Percentiles rank a stretch among this genome's conserved stretches.
phyloP scores from a whole-genome alignment of 2,329 filamentous ascomycete genomes.

The Fusarium acutatum region DNA sequence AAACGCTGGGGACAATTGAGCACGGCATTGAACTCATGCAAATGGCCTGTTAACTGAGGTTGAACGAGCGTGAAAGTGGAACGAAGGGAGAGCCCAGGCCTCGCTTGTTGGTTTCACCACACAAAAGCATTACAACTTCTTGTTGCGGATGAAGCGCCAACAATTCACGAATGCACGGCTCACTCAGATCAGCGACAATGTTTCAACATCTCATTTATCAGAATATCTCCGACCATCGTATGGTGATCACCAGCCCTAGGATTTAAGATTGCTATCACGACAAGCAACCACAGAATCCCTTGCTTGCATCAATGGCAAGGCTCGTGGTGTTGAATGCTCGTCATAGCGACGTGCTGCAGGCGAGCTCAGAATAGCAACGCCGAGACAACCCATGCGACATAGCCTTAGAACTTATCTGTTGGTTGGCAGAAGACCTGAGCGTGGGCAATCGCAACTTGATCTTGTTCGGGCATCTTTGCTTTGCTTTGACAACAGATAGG shows the following conservation, averaged over 20 bases:
- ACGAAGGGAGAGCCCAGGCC: conserved; percentile 22
- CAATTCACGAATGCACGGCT: conserved; percentile 11
- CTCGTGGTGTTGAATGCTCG: neutral
- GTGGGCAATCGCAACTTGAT: neutral
- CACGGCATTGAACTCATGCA: conserved; percentile 5
- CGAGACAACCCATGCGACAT: conserved; percentile 12
- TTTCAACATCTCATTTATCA: conserved; percentile 27
- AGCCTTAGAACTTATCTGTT: neutral
- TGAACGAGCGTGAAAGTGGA: conserved; percentile 1
- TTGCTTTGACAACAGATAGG: neutral
- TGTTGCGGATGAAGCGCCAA: conserved; percentile 1
- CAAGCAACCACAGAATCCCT: conserved; percentile 11
- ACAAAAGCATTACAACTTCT: neutral
- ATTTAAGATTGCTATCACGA: conserved; percentile 23
- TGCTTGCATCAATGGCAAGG: conserved; percentile 9
- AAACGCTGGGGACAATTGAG: neutral
- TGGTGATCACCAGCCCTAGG: neutral
- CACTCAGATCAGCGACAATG: conserved; percentile 12
- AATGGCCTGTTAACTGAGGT: neutral
- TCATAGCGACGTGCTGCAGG: conserved; percentile 23
- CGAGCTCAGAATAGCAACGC: conserved; percentile 13
- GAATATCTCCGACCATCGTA: conserved; percentile 1
- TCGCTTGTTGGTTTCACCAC: conserved; percentile 15
- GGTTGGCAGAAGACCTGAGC: conserved; percentile 8
- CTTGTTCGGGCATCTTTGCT: neutral